Base-by-base conservation (phyloP, 108 stramenopile species). In the Chaetoceros muelleri region DNA sequence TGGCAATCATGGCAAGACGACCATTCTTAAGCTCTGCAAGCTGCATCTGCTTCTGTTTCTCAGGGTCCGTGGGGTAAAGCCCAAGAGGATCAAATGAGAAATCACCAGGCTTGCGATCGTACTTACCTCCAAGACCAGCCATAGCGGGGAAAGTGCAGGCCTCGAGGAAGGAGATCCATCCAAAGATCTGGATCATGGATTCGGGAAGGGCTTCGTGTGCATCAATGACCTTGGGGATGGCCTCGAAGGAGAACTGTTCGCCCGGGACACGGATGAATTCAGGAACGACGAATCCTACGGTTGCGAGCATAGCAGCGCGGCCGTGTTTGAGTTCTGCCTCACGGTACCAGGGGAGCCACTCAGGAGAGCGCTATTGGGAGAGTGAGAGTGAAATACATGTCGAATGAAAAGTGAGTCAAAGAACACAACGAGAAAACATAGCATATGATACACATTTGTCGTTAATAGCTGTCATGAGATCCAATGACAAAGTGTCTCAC, bases 1-100 rank as follows among this genome's bases (percentile, higher is more conserved):
- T 70, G 24, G 93, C 93, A 50, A 88, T 61, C 96, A 97, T 95
- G 17, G 96, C 93, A 69, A 93, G 64, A 57, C 88, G 85, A 67
- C 88, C 93, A 65, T 90, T 90, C 83, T 82, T 86, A 26, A 94
- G 51, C 55, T 90, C 88, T 28, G 75, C 70, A 31, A 83, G 51
- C 71, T 83, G 73, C 84, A 87, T 86, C 55, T 72, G 69, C 52
- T 80, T 70, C 56, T 58, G 67, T 50, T 68, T 76, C 54, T 57
- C 81, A 8, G 65, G 52, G 55, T 72, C 76, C 30, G 26, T 67
- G 48, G 87, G 87, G 57, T 67, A 76, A 48, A 84, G 61, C 18
- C 71, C 72, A 44, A 86, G 46, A 28, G 85, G 81, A 61, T 82
- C 84, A 61, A 85, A 85, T n/a, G 72, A 66, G 58, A 78, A 82